Evolutionary conservation across 2,329 filamentous ascomycete genomes (phyloP).

Genomic region (Pseudocercospora eumusae): DNA sequence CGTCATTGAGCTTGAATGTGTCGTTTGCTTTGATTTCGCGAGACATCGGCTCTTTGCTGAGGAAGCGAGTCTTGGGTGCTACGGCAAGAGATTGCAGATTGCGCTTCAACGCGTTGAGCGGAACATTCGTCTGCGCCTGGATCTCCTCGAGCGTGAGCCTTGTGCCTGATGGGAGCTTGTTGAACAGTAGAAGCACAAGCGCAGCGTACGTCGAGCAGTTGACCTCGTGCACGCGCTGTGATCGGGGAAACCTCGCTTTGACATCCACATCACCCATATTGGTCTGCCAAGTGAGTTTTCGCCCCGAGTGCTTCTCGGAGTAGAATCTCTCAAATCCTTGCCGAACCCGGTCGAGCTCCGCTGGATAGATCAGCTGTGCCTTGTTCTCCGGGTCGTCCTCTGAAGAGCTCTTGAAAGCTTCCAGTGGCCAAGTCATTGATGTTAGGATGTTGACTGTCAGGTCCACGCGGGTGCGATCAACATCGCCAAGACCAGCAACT

Average conservation of each 20-base stretch:
- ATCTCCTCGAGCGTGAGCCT: slow-evolving; percentile 72
- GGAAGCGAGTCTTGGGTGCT: slow-evolving; percentile 76
- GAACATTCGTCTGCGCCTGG: slow-evolving; percentile 77
- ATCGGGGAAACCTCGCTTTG: slow-evolving; percentile 73
- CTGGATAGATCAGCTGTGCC: slow-evolving; percentile 70
- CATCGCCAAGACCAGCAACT: slow-evolving; percentile 59
- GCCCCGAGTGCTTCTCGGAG: slow-evolving; percentile 79
- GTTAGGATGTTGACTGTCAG: slow-evolving; percentile 83
- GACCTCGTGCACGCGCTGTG: slow-evolving; percentile 71
- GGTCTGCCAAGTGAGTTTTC: slow-evolving; percentile 80
- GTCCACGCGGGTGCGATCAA: slow-evolving; percentile 67
- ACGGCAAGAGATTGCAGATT: slow-evolving; percentile 81
- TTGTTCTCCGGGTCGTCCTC: slow-evolving; percentile 53
- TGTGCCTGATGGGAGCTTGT: slow-evolving; percentile 62
- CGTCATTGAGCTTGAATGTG: slow-evolving; percentile 76
- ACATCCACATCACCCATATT: slow-evolving; percentile 83
- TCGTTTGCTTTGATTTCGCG: slow-evolving; percentile 77
- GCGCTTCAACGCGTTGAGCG: slow-evolving; percentile 69
- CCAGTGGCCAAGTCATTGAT: slow-evolving; percentile 91
- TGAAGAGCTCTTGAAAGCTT: slow-evolving; percentile 70
- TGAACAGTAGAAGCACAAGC: slow-evolving; percentile 87
- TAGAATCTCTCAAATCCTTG: slow-evolving; percentile 89
- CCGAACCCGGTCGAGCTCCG: slow-evolving; percentile 72
- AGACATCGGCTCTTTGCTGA: slow-evolving; percentile 76
- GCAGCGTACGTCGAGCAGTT: slow-evolving; percentile 92